These are phyloP conservation scores for Pleurotus tuoliensis DNA, from an alignment of 768 basidiomycete species.

Conservation along the genomic window DNA sequence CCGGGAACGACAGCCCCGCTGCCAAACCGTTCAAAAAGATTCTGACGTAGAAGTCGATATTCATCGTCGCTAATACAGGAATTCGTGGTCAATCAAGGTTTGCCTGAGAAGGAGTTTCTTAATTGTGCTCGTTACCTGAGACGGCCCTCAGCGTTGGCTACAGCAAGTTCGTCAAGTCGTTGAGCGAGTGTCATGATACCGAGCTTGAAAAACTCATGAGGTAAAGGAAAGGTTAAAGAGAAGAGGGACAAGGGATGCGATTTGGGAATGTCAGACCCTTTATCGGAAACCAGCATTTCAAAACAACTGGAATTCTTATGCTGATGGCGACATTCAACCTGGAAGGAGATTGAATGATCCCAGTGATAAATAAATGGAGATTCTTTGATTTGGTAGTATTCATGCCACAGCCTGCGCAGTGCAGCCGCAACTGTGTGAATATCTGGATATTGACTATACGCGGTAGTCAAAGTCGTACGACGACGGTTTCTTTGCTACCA, in stretches of 20 bases:
- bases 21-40: slow-evolving; percentile 77
- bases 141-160: slow-evolving; percentile 77
- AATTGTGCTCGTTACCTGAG: slow-evolving; percentile 46
- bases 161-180: slow-evolving; percentile 74
- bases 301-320: too few species aligned
- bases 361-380: too few species aligned
- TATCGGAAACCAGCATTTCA: too few species aligned
- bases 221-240: background rate
- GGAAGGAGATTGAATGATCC: too few species aligned
- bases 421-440: too few species aligned
- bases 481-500: background rate
- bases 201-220: slow-evolving; percentile 4
- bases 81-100: slow-evolving; percentile 5
- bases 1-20: slow-evolving; percentile 52
- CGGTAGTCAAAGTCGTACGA: slow-evolving; percentile 3
- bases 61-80: slow-evolving; percentile 65
- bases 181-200: slow-evolving; percentile 60
- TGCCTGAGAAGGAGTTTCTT: background rate
- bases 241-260: background rate
- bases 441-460: too few species aligned
- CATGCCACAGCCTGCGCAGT: too few species aligned
- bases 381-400: too few species aligned
- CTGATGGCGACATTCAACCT: too few species aligned
- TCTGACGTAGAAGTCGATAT: slow-evolving; percentile 79
- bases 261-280: too few species aligned